Base-by-base conservation (phyloP, 768 basidiomycete genomes). In the Daedalea quercina region DNA sequence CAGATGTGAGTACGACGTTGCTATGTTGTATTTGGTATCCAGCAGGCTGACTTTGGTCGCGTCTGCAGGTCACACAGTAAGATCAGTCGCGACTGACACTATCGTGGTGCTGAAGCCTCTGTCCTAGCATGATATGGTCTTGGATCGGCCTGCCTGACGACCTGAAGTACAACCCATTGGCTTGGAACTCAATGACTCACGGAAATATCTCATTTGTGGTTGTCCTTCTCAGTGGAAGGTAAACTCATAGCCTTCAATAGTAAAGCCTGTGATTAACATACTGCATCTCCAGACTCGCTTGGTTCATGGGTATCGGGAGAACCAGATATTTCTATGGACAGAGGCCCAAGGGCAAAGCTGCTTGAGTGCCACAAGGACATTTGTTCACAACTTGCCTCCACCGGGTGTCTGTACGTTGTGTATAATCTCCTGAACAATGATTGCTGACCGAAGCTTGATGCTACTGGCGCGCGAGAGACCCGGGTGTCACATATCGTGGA, bases 111-210 rank as follows among this genome's bases (percentile, higher is more conserved):
- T 49, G 41, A 28, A 15, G 22, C 20, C 3, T 23, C 23, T 54
- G 45, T 44, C 47, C 19, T 56, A 90, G 88, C 62, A 77, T 90
- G 56, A 61, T 70, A 17, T 75, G 72, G 28, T 80, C 82, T 15
- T 76, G 81, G 60, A 50, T 79, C 35, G 77, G 77, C 8, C 75
- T 89, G 25, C 89, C 89, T 0, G 58, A 67, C 31, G 70, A 77
- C 24, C 65, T 87, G 56, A 74, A 73, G 45, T 82, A 74, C 54
- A 68, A 72, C 24, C 70, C 78, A 33, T 64, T 63, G 8, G 60
- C 63, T 13, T 91, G 87, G 89, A 90, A 89, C 65, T 63, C 73
- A 24, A 84, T 79, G 73, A 85, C 81, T 0, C 87, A 90, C 58
- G 88, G 87, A 31, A 91, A 90, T 60, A 82, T 89, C 62, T 81